Evolutionary conservation across 352 stramenopile species (phyloP).

Genomic region (Pythium guiyangense): DNA sequence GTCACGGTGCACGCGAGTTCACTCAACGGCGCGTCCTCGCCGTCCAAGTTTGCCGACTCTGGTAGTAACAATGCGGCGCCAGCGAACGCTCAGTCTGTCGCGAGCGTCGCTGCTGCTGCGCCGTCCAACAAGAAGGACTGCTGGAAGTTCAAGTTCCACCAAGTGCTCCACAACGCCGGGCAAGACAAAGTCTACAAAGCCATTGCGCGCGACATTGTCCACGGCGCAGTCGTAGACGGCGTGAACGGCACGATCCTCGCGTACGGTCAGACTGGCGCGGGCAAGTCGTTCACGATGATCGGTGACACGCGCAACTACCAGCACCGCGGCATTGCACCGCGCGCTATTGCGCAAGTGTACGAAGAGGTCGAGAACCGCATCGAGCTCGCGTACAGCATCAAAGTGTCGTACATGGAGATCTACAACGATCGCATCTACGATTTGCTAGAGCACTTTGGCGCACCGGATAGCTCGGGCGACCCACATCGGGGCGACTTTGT

Average conservation of each 20-base stretch:
- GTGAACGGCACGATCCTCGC: conserved; percentile 87
- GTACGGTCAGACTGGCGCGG: conserved; percentile 86
- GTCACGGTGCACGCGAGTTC: conserved; percentile 52
- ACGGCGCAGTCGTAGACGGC: conserved; percentile 83
- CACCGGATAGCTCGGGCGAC: conserved; percentile 11
- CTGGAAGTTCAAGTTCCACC: conserved; percentile 90
- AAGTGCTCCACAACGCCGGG: conserved; percentile 89
- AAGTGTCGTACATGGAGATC: conserved; percentile 94
- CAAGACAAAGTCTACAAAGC: conserved; percentile 90
- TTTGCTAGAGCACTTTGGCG: conserved; percentile 46
- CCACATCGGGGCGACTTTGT: conserved; percentile 48
- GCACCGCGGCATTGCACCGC: conserved; percentile 86
- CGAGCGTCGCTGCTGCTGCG: conserved; percentile 12
- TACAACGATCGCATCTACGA: conserved; percentile 96
- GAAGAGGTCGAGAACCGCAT: conserved; percentile 86
- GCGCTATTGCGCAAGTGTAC: conserved; percentile 86
- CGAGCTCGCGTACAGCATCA: conserved; percentile 85
- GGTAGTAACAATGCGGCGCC: not conserved
- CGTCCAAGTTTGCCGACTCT: conserved; percentile 22
- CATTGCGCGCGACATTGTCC: conserved; percentile 86
- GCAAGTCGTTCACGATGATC: conserved; percentile 92
- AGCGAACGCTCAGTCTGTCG: conserved; percentile 2
- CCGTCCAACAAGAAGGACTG: conserved; percentile 79
- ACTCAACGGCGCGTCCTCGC: conserved; percentile 12
- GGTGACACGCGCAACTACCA: conserved; percentile 90